Base-by-base conservation (phyloP, 2,329 filamentous ascomycete genomes). In the Hymenoscyphus occultus region DNA sequence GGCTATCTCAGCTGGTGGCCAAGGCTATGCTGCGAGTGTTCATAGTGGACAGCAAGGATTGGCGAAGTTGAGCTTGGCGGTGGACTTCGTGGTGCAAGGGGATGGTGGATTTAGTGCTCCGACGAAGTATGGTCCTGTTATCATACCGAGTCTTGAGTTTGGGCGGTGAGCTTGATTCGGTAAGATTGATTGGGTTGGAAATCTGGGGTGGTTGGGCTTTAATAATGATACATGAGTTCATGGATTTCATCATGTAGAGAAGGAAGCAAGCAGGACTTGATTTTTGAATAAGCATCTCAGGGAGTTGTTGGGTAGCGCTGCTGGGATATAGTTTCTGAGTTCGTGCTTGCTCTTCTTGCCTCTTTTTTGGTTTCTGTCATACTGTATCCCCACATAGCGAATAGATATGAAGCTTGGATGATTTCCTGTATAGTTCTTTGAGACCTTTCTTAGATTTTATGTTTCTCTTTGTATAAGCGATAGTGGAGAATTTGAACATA, bases 51-150 rank as follows among this genome's bases (percentile, higher is more conserved):
- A 78, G 45, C 77, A 81, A 62, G 80, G 85, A 2, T 72, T 88
- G 64, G 82, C 80, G 64, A 91, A 88, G 80, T 76, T 99, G 73
- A 97, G 92, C 78, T 80, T 99, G 56, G 95, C 94, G 1, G 91
- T 96, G 1, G 95, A 99, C 77, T 99, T 97, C 76, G 92, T 99
- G 77, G 94, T 99, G 28, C 95, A 99, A 78, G 93, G 91, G 1
- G 94, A 97, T 71, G 90, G 91, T 0, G 85, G 87, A 0, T 94
- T 90, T 77, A 90, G 86, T 48, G 84, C 85, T 69, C 92, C 95
- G 59, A 93, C 95, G 71, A 99, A 99, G 80, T 99, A 97, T 76
- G 95, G 95, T 0, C 95, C 95, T 12, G 95, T 99, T 16, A 93
- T 98, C 78, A 88, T 99, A 71, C 95, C 95, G 48, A 93, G 89